Conservation (phyloP, 1,139 yeast genomes). For the Diutina siamensis region DNA sequence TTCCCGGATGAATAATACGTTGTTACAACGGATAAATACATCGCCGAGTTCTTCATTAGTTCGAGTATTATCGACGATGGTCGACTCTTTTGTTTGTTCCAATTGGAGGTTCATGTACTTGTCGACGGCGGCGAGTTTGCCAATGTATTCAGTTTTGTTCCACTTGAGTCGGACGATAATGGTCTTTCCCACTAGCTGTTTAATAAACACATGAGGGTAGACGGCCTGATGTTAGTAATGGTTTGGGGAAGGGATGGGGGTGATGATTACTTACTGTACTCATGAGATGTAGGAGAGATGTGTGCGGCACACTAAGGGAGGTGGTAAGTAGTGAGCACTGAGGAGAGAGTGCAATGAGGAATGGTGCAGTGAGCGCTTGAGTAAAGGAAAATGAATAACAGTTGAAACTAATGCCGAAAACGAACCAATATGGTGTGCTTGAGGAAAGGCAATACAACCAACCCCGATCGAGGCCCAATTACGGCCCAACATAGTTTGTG, state of each 20-base stretch:
- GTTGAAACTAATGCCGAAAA: no score
- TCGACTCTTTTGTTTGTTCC: conserved; percentile 54
- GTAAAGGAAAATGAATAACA: no score
- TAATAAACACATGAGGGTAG: conserved; percentile 86
- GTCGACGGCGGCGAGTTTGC: conserved; percentile 72
- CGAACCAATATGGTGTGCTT: no score
- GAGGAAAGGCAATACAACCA: no score
- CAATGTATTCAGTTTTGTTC: conserved; percentile 85
- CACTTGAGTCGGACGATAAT: conserved; percentile 88
- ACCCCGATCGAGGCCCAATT: no score
- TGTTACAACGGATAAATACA: conserved; percentile 75
- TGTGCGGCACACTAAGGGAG: no score
- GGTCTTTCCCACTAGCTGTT: conserved; percentile 53
- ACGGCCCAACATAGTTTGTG: no score
- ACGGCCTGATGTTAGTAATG: conserved; percentile 43
- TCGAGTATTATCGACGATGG: conserved; percentile 27
- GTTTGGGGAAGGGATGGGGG: not conserved
- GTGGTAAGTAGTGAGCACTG: no score
- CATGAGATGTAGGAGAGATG: no score
- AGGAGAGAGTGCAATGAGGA: no score
- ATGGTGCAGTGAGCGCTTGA: no score
- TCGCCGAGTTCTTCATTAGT: conserved; percentile 52
- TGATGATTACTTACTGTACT: not conserved
- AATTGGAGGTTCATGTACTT: conserved; percentile 87
- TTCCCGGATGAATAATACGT: conserved; percentile 56